Evolutionary conservation across 371 early-diverging fungal species (phyloP).

Genomic region (Mortierella sp.): DNA sequence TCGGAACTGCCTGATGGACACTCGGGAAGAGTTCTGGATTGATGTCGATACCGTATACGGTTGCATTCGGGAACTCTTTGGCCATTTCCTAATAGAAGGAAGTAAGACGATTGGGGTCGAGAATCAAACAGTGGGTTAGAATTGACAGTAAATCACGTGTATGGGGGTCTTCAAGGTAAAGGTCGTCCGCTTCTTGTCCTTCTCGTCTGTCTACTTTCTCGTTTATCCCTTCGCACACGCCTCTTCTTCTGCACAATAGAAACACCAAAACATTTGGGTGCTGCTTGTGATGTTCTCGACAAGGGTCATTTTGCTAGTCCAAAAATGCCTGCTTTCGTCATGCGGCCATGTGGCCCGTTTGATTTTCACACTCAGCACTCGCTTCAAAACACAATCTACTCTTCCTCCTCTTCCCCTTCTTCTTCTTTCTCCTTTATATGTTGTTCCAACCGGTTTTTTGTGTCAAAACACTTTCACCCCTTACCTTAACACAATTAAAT

Average conservation of each 20-base stretch:
- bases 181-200: background rate
- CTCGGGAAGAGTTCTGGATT: conserved; percentile 53
- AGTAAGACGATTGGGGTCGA: too few relatives aligned
- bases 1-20: conserved; percentile 33
- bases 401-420: background rate
- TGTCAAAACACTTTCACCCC: background rate
- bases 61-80: conserved; percentile 50
- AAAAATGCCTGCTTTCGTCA: background rate
- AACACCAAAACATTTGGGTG: too few relatives aligned
- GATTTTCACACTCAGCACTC: background rate
- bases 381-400: conserved; percentile 5
- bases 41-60: conserved; percentile 56
- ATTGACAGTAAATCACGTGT: background rate
- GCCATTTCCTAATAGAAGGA: conserved; percentile 46
- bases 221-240: background rate
- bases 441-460: conserved; percentile 5
- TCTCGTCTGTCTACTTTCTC: background rate
- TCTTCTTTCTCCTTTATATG: background rate
- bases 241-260: background rate
- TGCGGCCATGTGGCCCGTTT: conserved; percentile 9
- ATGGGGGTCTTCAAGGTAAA: background rate
- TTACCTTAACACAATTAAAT: background rate
- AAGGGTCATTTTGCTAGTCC: background rate
- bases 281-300: too few relatives aligned
- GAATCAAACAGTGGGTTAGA: too few relatives aligned